Conservation (phyloP, 2,329 filamentous ascomycete genomes). For the Tolypocladium pustulatum region DNA sequence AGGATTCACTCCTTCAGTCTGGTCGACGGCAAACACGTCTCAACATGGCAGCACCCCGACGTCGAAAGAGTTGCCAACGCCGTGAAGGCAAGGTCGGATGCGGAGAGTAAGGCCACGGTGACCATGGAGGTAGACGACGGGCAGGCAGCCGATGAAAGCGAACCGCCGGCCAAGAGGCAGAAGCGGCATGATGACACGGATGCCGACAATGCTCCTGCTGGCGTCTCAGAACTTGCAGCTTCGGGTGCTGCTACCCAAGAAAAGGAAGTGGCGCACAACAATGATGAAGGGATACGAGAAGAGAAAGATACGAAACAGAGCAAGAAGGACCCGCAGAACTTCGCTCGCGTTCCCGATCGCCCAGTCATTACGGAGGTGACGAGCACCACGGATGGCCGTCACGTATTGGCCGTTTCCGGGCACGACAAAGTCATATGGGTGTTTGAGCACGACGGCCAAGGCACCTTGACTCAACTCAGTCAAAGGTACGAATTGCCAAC, state of each 20-base stretch:
- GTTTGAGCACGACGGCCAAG: constrained; percentile 55
- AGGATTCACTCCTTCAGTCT: constrained; percentile 59
- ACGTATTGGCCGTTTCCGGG: constrained; percentile 71
- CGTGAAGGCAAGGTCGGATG: constrained; percentile 12
- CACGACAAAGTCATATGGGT: constrained; percentile 89
- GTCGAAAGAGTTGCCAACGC: constrained; percentile 21
- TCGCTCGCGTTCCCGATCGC: constrained; percentile 31
- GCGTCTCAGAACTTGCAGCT: background rate
- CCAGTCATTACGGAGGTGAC: constrained; percentile 62
- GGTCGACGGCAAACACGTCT: constrained; percentile 45
- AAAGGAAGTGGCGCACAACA: constrained; percentile 6
- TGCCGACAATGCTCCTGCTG: constrained; percentile 2
- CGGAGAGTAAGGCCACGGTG: constrained; percentile 1
- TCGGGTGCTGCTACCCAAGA: constrained; percentile 1
- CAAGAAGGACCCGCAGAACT: constrained; percentile 18
- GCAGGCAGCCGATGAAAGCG: constrained; percentile 11
- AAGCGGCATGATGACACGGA: constrained; percentile 15
- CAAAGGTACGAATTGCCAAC: constrained; percentile 43
- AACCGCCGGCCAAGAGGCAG: constrained; percentile 26
- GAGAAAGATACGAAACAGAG: constrained; percentile 3
- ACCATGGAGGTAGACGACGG: constrained; percentile 7
- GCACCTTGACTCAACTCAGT: constrained; percentile 56
- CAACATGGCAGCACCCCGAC: constrained; percentile 48
- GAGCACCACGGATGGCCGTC: constrained; percentile 49
- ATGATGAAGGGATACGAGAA: constrained; percentile 13